Percentiles rank a stretch among this genome's conserved stretches.
These are phyloP conservation scores for Neurospora sp. DNA, from an alignment of 2,329 filamentous ascomycete genomes.

Conservation along the genomic window DNA sequence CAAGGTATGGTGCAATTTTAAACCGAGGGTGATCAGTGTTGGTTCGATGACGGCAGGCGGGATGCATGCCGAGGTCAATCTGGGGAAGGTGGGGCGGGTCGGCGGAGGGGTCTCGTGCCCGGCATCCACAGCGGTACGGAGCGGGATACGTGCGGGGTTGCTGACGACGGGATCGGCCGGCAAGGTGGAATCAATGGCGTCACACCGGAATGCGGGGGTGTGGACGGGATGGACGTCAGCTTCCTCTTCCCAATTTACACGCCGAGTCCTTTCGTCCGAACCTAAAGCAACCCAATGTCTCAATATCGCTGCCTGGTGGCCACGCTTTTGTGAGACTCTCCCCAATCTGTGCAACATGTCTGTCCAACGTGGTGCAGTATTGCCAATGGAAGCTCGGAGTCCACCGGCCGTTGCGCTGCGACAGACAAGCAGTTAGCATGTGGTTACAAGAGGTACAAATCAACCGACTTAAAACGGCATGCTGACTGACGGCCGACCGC, in stretches of 20 bases:
- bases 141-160: background rate
- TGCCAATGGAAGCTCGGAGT: background rate
- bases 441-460: background rate
- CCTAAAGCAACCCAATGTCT: background rate
- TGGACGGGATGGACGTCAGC: background rate
- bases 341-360: background rate
- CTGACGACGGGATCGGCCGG: background rate
- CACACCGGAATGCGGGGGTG: background rate
- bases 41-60: background rate
- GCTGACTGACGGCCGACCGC: background rate
- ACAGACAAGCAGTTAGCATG: background rate
- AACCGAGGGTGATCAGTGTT: background rate
- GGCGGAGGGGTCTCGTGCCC: background rate
- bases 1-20: background rate
- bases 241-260: background rate
- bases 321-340: background rate
- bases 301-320: background rate
- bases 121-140: background rate
- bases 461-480: background rate
- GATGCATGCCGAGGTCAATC: background rate
- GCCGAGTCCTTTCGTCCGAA: background rate
- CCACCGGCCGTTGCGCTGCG: background rate
- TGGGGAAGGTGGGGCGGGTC: background rate
- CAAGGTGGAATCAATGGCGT: background rate
- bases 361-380: background rate